Evolutionary conservation across 768 basidiomycete genomes (phyloP).

Genomic region (Lentinula boryana): DNA sequence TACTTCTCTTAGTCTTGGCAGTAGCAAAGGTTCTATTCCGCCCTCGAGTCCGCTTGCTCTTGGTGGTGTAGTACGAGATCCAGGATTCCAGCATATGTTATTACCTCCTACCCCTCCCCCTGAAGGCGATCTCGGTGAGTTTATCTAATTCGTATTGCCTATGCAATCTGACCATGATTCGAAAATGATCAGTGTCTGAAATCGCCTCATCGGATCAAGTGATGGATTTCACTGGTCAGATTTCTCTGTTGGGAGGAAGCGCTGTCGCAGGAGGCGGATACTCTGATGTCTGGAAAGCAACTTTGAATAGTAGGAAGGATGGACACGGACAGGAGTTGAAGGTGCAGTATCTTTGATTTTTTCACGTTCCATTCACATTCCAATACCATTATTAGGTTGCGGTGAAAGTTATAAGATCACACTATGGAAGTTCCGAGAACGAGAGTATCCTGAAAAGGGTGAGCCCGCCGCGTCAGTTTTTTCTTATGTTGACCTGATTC

Average conservation of each 20-base stretch:
- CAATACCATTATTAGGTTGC: slow-evolving; percentile 20
- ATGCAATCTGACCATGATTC: not conserved
- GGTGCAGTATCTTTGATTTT: slow-evolving; percentile 4
- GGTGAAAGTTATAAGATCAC: slow-evolving; percentile 32
- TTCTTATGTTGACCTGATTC: not conserved
- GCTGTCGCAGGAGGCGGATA: slow-evolving; percentile 36
- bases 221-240: slow-evolving; percentile 8
- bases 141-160: not conserved
- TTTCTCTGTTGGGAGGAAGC: slow-evolving; percentile 13
- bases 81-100: not conserved
- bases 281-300: slow-evolving; percentile 36
- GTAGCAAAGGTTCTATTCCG: slow-evolving; percentile 1
- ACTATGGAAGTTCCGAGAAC: slow-evolving; percentile 23
- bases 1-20: slow-evolving; percentile 5
- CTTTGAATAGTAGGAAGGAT: slow-evolving; percentile 24
- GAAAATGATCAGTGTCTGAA: not conserved
- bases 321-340: slow-evolving; percentile 7
- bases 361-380: not conserved
- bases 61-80: not conserved
- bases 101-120: slow-evolving; percentile 4
- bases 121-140: slow-evolving; percentile 1
- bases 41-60: not conserved
- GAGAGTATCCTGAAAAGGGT: slow-evolving; percentile 26
- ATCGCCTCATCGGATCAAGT: not conserved
- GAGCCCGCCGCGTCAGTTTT: not conserved